phyloP scores from a whole-genome alignment of 1,284 basidiomycete genomes.

The Pterulicium gracile region DNA sequence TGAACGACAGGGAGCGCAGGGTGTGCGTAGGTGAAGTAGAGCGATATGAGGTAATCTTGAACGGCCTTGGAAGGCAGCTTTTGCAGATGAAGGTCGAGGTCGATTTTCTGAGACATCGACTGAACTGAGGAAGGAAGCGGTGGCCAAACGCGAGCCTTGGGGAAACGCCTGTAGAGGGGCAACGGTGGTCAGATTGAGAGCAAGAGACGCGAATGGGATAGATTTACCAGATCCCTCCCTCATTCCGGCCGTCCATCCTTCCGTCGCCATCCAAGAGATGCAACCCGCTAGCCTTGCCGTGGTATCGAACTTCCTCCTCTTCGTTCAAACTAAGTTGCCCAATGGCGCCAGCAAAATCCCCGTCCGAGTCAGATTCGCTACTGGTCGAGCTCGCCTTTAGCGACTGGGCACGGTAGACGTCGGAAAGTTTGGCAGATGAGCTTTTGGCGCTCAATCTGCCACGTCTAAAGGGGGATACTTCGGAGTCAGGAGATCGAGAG shows the following conservation, averaged over 20 bases:
- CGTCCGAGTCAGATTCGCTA: conserved; percentile 30
- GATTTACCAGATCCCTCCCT: conserved; percentile 68
- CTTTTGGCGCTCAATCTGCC: conserved; percentile 9
- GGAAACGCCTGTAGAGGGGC: conserved; percentile 53
- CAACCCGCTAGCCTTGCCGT: conserved; percentile 72
- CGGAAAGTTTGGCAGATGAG: conserved; percentile 2
- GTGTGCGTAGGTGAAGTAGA: conserved; percentile 77
- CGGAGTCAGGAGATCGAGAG: neutral
- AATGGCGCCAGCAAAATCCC: conserved; percentile 56
- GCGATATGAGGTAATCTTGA: conserved; percentile 59
- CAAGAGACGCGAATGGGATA: conserved; percentile 6
- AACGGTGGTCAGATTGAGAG: conserved; percentile 5
- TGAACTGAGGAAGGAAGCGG: conserved; percentile 31
- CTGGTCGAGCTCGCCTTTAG: conserved; percentile 19
- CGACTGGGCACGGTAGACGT: conserved; percentile 6
- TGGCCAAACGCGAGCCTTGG: conserved; percentile 76
- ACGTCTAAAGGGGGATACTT: conserved; percentile 9
- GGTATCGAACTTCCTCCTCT: conserved; percentile 69
- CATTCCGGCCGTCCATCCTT: conserved; percentile 51
- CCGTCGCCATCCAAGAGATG: conserved; percentile 61
- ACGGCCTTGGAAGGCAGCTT: conserved; percentile 41
- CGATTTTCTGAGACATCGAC: conserved; percentile 16
- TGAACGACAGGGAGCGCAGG: conserved; percentile 63
- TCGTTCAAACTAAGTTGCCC: conserved; percentile 81
- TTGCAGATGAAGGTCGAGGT: conserved; percentile 26